A percentile compares a stretch with the other conserved stretches of the same genome.
phyloP scores from a whole-genome alignment of 805 yeast species.

The Cyberlindnera nakhonratchasimensis region DNA sequence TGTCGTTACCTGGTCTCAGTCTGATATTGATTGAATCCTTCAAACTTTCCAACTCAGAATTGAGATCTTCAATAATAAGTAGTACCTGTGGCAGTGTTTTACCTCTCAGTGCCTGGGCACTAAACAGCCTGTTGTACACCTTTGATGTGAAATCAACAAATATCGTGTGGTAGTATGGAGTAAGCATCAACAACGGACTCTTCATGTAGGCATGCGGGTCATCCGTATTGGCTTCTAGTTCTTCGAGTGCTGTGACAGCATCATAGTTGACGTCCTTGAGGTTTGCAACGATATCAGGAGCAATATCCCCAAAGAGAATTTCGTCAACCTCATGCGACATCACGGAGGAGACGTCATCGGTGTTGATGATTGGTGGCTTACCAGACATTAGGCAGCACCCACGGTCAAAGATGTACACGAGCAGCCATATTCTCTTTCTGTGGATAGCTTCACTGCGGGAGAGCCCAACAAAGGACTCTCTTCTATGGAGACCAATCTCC shows the following conservation, averaged over 20 bases:
- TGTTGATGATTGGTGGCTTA: conserved; percentile 44
- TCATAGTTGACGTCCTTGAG: conserved; percentile 10
- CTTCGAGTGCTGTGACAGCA: conserved; percentile 2
- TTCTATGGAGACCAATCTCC: conserved; percentile 54
- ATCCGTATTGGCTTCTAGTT: background rate
- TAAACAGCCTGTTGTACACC: conserved; percentile 20
- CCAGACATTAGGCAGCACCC: conserved; percentile 45
- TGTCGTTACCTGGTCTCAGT: conserved; percentile 14
- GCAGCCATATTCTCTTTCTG: conserved; percentile 47
- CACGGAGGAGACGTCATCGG: conserved; percentile 32
- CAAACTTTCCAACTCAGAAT: conserved; percentile 16
- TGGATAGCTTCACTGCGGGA: conserved; percentile 34
- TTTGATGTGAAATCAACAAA: conserved; percentile 15
- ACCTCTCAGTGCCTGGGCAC: conserved; percentile 20
- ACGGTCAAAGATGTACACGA: conserved; percentile 44
- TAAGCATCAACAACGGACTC: conserved; percentile 10
- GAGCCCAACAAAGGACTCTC: conserved; percentile 40
- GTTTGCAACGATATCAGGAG: conserved; percentile 1
- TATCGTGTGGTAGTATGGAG: conserved; percentile 9
- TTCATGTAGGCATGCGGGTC: conserved; percentile 9
- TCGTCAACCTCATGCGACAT: conserved; percentile 10
- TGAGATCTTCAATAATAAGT: conserved; percentile 17
- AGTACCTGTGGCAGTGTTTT: conserved; percentile 18
- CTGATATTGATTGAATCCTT: conserved; percentile 10
- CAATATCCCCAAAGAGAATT: conserved; percentile 7